phyloP scores from a whole-genome alignment of 768 basidiomycete species.

The Tephrocybe rancida region DNA sequence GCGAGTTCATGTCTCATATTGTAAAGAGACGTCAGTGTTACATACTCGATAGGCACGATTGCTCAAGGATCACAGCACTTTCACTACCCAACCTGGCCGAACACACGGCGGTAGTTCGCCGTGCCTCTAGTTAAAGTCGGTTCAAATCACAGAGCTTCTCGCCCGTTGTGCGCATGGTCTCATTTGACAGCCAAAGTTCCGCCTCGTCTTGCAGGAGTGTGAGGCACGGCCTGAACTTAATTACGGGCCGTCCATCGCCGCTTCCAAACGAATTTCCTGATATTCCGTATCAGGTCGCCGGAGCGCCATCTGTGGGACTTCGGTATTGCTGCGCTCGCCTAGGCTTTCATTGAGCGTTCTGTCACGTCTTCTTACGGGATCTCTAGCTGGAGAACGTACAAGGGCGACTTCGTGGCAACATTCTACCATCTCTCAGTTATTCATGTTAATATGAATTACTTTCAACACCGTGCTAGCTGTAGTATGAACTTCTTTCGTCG shows the following conservation, averaged over 20 bases:
- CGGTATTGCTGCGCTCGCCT: not conserved
- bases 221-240: not conserved
- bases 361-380: no score
- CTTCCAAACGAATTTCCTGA: conserved; percentile 4
- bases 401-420: no score
- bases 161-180: not conserved
- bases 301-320: not conserved
- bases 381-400: no score
- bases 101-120: no score
- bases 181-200: not conserved
- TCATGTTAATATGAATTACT: no score
- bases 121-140: no score
- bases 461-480: no score
- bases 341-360: no score
- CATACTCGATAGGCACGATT: not conserved
- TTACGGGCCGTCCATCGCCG: not conserved
- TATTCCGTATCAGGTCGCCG: not conserved
- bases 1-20: not conserved
- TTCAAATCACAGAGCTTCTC: not conserved
- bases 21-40: not conserved
- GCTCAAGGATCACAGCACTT: not conserved
- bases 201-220: not conserved
- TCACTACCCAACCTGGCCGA: no score
- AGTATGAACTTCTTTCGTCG: no score
- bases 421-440: no score